Base-by-base conservation (phyloP, 495 filamentous ascomycete genomes). In the Penicillium cataractarum region DNA sequence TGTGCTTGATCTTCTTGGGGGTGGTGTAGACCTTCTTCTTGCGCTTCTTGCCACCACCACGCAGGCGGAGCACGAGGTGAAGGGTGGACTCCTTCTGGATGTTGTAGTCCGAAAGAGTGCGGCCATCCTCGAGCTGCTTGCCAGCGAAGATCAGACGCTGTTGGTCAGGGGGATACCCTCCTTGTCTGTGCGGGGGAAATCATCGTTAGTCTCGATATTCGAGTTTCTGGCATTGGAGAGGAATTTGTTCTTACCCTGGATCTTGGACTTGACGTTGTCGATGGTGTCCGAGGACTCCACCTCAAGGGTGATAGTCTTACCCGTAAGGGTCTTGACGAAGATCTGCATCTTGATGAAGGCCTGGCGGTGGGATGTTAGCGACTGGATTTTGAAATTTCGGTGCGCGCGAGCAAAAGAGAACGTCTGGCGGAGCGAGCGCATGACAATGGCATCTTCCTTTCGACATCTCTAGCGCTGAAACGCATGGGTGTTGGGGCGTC, bases 11-110 rank as follows among this genome's bases (percentile, higher is more conserved):
- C 91, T 99, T 99, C 93, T 99, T 99, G 76, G 95, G 95, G 71
- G 96, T 99, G 75, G 91, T 97, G 88, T 99, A 99, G 61, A 99
- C 95, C 92, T 99, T 99, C 94, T 99, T 99, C 91, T 99, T 99
- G 72, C 95, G 85, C 92, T 99, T 99, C 92, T 99, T 99, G 75
- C 82, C 92, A 75, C 83, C 86, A 82, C 95, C 95, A 87, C 95
- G 96, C 62, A 99, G 92, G 77, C 96, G 93, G 66, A 99, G 90
- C 68, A 99, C 96, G 66, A 98, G 85, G 83, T 99, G 95, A 65
- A 99, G 92, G 75, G 95, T 99, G 66, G 90, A 94, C 88, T 99
- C 95, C 88, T 99, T 99, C 89, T 99, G 95, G 86, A 99, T 99
- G 88, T 98, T 98, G 92, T 99, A 99, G 82, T 99, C 95, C 74